Evolutionary conservation across 352 stramenopile genomes (phyloP).

Genomic region (Globisporangium barbulae): DNA sequence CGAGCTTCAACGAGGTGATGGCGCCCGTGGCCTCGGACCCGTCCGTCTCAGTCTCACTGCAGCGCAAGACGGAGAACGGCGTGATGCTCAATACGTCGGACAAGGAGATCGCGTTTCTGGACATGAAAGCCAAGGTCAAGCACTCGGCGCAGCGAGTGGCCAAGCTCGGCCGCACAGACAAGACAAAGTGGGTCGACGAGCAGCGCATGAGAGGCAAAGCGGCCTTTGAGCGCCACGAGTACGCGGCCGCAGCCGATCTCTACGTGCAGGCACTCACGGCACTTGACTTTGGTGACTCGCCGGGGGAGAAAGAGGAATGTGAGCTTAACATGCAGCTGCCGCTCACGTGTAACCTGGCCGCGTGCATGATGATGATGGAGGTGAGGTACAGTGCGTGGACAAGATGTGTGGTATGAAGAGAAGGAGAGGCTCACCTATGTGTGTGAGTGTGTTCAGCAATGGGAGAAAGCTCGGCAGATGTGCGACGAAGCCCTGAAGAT

Average conservation of each 20-base stretch:
- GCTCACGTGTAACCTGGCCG: conserved; percentile 74
- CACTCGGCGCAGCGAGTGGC: conserved; percentile 58
- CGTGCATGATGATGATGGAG: conserved; percentile 74
- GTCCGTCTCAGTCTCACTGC: conserved; percentile 50
- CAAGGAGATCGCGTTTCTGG: conserved; percentile 73
- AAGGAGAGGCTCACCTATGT: background rate
- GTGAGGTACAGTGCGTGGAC: conserved; percentile 11
- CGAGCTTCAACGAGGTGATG: conserved; percentile 80
- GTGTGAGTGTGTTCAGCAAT: conserved; percentile 36
- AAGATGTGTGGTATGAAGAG: background rate
- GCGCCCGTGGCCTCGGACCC: conserved; percentile 46
- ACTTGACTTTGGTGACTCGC: conserved; percentile 50
- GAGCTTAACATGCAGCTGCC: conserved; percentile 58
- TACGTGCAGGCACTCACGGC: conserved; percentile 72
- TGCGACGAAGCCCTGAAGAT: conserved; percentile 51
- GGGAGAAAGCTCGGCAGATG: conserved; percentile 62
- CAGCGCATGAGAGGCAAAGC: conserved; percentile 49
- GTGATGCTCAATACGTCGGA: conserved; percentile 75
- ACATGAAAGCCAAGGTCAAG: conserved; percentile 74
- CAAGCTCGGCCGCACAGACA: conserved; percentile 29
- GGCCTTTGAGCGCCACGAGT: conserved; percentile 43
- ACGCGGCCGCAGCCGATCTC: conserved; percentile 46
- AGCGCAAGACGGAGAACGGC: conserved; percentile 74
- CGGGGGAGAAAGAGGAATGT: conserved; percentile 34
- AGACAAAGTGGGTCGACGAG: conserved; percentile 40